These are phyloP conservation scores for Pseudogymnoascus sp. DNA, from an alignment of 2,329 filamentous ascomycete species.

Conservation along the genomic window DNA sequence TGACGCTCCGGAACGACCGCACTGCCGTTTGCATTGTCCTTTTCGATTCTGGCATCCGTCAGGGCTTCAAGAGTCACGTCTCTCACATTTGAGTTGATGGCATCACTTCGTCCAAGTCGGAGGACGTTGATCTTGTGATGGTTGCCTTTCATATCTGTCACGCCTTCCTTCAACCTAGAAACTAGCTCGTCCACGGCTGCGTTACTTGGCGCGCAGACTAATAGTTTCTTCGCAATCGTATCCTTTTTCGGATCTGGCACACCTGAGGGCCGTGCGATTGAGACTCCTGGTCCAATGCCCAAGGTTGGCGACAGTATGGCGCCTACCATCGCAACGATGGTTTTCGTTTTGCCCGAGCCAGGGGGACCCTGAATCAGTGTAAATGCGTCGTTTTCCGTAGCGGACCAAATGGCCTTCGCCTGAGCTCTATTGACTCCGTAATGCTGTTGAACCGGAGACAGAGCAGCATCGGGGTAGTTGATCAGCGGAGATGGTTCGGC, in stretches of 20 bases:
- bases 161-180: conserved; percentile 78
- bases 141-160: conserved; percentile 69
- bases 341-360: conserved; percentile 97
- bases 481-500: conserved; percentile 87
- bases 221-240: conserved; percentile 64
- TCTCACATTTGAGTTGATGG: conserved; percentile 79
- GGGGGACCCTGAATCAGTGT: conserved; percentile 93
- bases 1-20: conserved; percentile 48
- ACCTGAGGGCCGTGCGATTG: conserved; percentile 35
- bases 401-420: conserved; percentile 83
- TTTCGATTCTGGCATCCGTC: conserved; percentile 65
- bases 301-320: conserved; percentile 63
- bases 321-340: conserved; percentile 92
- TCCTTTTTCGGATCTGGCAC: conserved; percentile 29
- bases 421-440: conserved; percentile 86
- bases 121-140: conserved; percentile 76
- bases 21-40: conserved; percentile 50
- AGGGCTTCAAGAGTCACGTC: conserved; percentile 93
- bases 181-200: conserved; percentile 95
- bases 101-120: conserved; percentile 82
- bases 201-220: conserved; percentile 97
- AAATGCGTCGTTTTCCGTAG: conserved; percentile 92
- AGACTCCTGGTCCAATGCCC: conserved; percentile 33
- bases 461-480: conserved; percentile 66
- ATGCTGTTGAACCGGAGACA: conserved; percentile 62